Evolutionary conservation across 2,329 filamentous ascomycete genomes (phyloP), one percentile per base, ranked within the genome.

Genomic region (Apiospora marii): DNA sequence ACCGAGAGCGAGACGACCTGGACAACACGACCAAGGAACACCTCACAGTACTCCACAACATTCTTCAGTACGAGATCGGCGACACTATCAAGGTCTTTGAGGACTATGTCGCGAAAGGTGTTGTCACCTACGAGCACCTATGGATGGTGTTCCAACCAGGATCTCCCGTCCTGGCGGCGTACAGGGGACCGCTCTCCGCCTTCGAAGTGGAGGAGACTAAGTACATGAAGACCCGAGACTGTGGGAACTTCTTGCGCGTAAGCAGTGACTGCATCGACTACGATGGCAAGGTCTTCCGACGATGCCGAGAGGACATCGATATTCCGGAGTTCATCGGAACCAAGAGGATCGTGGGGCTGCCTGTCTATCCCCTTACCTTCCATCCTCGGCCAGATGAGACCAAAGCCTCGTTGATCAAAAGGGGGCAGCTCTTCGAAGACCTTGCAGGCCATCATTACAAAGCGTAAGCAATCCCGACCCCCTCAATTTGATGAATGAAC

Each of bases 141-240:
- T 89, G 87, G 87, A 85, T 86, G n/a, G 83, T 89, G 41, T 88
- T 89, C 76, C 83, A 84, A 69, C 87, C 87, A 0, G 85, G 85
- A 0, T 19, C 51, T 1, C 51, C 81, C 6, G 76, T 88, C 1
- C 82, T 84, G 69, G 81, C 83, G 0, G 77, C 79, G 8, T 22
- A 58, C 14, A 58, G 79, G 83, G 73, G 81, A 83, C 70, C 85
- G 82, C 12, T 83, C 82, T 16, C 79, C 82, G 5, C 82, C 81
- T 83, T 83, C 61, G 80, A 82, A 74, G 83, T 86, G 24, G 75
- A 79, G 8, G 77, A 81, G 70, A 80, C 82, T 1, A 77, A 82
- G 69, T 85, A 85, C 74, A 80, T 75, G 70, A 76, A 80, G 69
- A 84, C 80, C 24, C 76, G 78, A 3, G 37, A 41, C 1, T 84